Base-by-base conservation (phyloP, 495 filamentous ascomycete species). In the Xylaria scruposa region DNA sequence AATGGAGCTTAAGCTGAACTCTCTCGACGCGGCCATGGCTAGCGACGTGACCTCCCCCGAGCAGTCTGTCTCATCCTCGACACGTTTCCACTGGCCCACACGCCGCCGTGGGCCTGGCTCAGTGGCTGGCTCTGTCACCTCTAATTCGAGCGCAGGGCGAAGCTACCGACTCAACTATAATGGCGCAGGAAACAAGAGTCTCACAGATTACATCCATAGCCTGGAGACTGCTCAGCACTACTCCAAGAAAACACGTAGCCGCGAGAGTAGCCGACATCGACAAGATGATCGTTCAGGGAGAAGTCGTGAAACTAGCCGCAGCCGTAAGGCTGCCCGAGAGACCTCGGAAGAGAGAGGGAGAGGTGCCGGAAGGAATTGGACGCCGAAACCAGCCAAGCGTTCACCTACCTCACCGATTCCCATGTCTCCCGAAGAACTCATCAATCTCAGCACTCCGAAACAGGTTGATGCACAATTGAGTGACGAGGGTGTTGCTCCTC, bases 341-440 rank as follows among this genome's bases (percentile, higher is more conserved):
- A 78, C 77, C 10, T 94, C 92, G 13, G 87, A 89, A 74, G 90
- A 90, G 33, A 90, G 92, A 53, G 92, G 91, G 24, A 87, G 91
- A 47, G 86, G 85, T 62, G 84, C 86, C 10, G 83, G 87, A 67
- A 89, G 90, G 56, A 92, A 91, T 72, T 92, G 94, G 72, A 92
- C 90, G 49, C 80, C 82, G 66, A 85, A 83, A 76, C 91, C 94
- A 38, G 91, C 93, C 8, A 97, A 97, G 77, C 87, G 93, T 6
- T 97, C 94, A 7, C 94, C 94, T 5, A 95, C 93, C 54, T 97
- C 94, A 12, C 94, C 94, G 0, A 89, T 97, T 15, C 93, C 94
- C 21, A 97, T 97, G 94, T 95, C 94, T 1, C 93, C 93, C 0
- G 93, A 97, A 74, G 93, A 96, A 70, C 74, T 92, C 74, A 88